Conservation (phyloP, 441 rosid genomes). For the Corymbia calophylla region DNA sequence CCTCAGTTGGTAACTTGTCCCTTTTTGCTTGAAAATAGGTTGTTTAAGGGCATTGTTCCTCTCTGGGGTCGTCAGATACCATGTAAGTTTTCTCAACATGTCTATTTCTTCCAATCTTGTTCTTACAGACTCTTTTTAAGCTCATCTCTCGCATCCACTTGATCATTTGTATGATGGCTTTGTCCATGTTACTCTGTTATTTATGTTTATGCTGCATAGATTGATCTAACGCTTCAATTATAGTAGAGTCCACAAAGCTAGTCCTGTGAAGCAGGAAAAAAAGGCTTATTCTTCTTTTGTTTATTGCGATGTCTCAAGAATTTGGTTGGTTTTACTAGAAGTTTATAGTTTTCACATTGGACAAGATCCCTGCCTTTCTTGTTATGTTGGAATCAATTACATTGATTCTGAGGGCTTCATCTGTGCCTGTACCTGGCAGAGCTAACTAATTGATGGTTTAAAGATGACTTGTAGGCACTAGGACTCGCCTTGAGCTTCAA, state of each 20-base stretch:
- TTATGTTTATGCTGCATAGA: neutral
- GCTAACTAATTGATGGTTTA: neutral
- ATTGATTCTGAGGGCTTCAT: neutral
- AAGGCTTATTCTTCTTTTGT: neutral
- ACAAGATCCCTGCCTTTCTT: neutral
- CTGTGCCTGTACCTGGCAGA: neutral
- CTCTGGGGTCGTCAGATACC: constrained; percentile 99
- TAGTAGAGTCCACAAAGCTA: neutral
- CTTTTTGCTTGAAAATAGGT: constrained; percentile 30
- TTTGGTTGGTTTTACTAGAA: neutral
- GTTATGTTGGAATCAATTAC: neutral
- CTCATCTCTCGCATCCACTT: neutral
- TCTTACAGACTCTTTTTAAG: neutral
- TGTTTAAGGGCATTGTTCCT: constrained; percentile 96
- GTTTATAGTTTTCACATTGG: neutral
- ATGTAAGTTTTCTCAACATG: constrained; percentile 40
- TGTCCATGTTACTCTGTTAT: neutral
- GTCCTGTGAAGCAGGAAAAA: neutral
- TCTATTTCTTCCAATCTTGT: neutral
- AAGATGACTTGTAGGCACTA: neutral
- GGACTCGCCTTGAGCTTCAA: neutral
- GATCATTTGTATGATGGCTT: neutral
- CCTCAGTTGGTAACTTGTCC: neutral
- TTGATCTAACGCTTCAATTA: neutral
- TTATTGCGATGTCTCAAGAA: neutral